Evolutionary conservation across 164 flowering plant species (phyloP), one percentile per base, ranked within the genome.

Genomic region (Tetracentron sinense): DNA sequence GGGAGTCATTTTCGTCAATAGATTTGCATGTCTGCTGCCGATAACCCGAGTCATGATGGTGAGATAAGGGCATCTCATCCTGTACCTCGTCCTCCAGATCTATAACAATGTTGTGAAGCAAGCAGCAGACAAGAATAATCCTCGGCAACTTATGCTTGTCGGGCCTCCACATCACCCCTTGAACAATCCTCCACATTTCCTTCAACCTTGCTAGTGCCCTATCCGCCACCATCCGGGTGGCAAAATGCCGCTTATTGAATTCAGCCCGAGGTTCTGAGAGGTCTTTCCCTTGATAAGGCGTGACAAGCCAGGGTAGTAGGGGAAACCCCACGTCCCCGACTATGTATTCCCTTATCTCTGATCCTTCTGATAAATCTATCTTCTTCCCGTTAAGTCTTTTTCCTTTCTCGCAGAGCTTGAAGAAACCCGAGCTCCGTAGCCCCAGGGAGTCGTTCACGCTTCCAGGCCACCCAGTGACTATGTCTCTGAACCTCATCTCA

Each of bases 391-490:
- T 84, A 70, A 92, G 61, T 64, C 83, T 85, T 61, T 87, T 77
- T 21, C 83, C 90, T 30, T 78, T 72, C 44, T 85, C 81, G 48
- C 93, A 88, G 0, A 81, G 84, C 38, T 75, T 72, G 74, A 74
- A 85, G 64, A 92, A 85, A 22, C 71, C 80, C 26, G 96, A 90
- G 61, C 69, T 81, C 60, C 63, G 74, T 22, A 90, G 85, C 17
- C 83, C 76, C 4, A 56, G 25, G 8, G 73, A 71, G 12, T 85
- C 89, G 21, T 59, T 77, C 86, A 92, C 64, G 78, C 90, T 82
- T n/a, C 96, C 98, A 2, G 96, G 98, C 86, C 88, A 88, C 31
- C 98, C 98, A 8, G 96, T 83, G 62, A 88, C 85, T 38, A 90
- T 76, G 72, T 88, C 95, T 10, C 83, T 82, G 75, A 92, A 90